Base-by-base conservation (phyloP, 1,284 basidiomycete species). In the Trichosporon sp. region DNA sequence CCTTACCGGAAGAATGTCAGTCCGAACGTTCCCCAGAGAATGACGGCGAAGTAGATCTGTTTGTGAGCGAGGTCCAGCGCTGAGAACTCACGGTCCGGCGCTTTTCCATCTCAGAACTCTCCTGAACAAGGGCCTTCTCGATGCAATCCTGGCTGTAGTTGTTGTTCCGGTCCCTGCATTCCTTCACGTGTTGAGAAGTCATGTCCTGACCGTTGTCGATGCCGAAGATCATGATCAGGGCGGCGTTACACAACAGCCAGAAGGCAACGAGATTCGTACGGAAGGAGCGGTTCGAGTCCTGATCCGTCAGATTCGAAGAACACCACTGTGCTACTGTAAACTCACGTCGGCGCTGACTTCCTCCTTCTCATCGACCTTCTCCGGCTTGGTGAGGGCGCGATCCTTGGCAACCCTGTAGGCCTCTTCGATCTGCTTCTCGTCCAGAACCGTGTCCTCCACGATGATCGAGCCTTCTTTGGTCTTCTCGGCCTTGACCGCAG, bases 351-450 rank as follows among this genome's bases (percentile, higher is more conserved):
- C 88, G 12, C 90, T 96, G 0, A 94, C 94, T 81, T 91, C 91
- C 80, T 96, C 94, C 2, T 86, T 70, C 0, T 83, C 89, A 0
- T 68, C 70, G 71, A 92, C 91, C 74, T 90, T 89, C 26, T 91
- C 88, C 74, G 92, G 84, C 79, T 95, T 94, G 46, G 93, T 91
- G 67, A 98, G 89, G 0, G 96, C 96, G 69, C 96, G 91, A 12
- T 90, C 91, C 4, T 98, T 96, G 0, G 96, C 97, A 78, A 92
- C 91, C 83, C 94, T 93, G 88, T 98, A 98, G 48, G 90, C 89
- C n/a, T 90, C 89, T 80, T 98, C 96, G 64, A 98, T 90, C 80
- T 97, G 94, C 77, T 43, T 88, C 89, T 74, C 89, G 89, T 73
- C 89, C 89, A 35, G 88, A 90, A 14, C 31, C 0, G 19, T 69